These are phyloP conservation scores for Triticum monococcum DNA, from an alignment of 176 grass and related monocot species.

Conservation along the genomic window DNA sequence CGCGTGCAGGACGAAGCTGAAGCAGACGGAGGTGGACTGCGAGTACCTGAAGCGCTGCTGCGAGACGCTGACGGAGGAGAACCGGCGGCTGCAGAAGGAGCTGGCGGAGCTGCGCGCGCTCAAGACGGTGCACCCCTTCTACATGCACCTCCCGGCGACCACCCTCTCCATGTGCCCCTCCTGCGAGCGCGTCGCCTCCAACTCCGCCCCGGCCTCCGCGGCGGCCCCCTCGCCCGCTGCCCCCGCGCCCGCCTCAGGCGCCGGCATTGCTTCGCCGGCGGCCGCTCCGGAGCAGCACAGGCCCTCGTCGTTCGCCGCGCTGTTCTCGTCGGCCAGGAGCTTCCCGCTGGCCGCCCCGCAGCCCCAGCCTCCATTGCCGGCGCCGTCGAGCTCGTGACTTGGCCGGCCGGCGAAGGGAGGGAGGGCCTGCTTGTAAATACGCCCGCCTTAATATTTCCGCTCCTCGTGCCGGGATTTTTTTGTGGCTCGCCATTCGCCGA, in stretches of 20 bases:
- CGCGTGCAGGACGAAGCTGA: conserved; percentile 93
- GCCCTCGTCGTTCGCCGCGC: conserved; percentile 67
- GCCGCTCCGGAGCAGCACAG: conserved; percentile 24
- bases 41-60: conserved; percentile 99
- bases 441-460: neutral
- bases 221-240: neutral
- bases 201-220: neutral
- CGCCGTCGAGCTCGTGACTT: conserved; percentile 40
- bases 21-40: conserved; percentile 98
- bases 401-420: conserved; percentile 9
- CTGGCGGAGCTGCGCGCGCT: conserved; percentile 80
- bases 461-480: conserved; percentile 12
- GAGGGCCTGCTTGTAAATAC: conserved; percentile 31
- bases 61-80: conserved; percentile 99
- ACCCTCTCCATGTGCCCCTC: conserved; percentile 99
- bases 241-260: neutral
- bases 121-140: conserved; percentile 79
- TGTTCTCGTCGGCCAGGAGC: conserved; percentile 47
- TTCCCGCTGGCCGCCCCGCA: conserved; percentile 12
- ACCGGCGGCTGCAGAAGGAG: conserved; percentile 95
- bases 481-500: conserved; percentile 23
- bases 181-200: conserved; percentile 83
- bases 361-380: conserved; percentile 27
- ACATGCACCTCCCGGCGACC: conserved; percentile 90
- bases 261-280: neutral